Evolutionary conservation across 257 asterid species (phyloP).

Genomic region (Eustoma russellianum): DNA sequence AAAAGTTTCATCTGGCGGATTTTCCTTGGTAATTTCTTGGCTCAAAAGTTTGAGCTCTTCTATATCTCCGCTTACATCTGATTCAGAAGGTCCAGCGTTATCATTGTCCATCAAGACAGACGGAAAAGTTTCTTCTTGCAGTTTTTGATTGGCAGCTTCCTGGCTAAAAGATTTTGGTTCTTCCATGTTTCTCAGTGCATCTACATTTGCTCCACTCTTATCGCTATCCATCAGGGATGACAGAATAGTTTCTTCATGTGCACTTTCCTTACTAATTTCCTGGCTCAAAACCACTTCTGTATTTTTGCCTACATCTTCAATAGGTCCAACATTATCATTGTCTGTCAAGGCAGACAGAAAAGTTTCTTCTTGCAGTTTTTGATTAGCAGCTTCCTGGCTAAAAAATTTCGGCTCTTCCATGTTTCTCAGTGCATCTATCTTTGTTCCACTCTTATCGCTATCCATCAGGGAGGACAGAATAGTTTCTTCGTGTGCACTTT

Average conservation of each 20-base stretch:
- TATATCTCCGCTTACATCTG: no score
- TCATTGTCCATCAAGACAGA: neutral
- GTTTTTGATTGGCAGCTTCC: neutral
- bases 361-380: no score
- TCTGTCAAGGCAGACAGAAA: no score
- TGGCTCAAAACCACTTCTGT: slow-evolving; percentile 1
- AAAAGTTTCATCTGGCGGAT: no score
- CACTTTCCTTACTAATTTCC: neutral
- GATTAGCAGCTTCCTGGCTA: no score
- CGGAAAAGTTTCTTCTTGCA: neutral
- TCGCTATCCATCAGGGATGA: neutral
- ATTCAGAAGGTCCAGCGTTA: neutral
- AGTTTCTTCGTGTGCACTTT: neutral
- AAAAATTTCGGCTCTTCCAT: no score
- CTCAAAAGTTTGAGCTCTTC: no score
- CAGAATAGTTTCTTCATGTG: neutral
- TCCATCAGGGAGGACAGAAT: neutral
- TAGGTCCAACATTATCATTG: neutral
- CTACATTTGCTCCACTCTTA: no score
- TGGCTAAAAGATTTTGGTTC: slow-evolving; percentile 1
- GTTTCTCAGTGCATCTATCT: no score
- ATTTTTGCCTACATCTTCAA: slow-evolving; percentile 1
- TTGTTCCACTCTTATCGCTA: no score
- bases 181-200: no score
- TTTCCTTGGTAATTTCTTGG: no score